Evolutionary conservation across 1,284 basidiomycete genomes (phyloP).

Genomic region (Rhodotorula sp.): DNA sequence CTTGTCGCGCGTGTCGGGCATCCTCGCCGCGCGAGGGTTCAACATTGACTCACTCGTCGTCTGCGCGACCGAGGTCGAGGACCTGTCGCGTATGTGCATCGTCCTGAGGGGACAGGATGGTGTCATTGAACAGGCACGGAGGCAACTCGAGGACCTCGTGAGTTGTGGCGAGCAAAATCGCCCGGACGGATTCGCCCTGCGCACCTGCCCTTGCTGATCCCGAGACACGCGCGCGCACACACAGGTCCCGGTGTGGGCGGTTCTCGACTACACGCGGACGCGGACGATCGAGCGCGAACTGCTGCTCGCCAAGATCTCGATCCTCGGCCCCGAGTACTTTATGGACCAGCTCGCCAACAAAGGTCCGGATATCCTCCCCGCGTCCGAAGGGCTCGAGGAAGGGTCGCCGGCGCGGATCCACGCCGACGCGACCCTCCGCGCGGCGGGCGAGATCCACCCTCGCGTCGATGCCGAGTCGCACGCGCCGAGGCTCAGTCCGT

Average conservation of each 20-base stretch:
- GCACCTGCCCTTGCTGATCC: too few species aligned
- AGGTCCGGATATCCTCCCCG: constrained; percentile 41
- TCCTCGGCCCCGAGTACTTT: constrained; percentile 95
- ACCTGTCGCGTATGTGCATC: constrained; percentile 97
- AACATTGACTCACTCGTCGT: constrained; percentile 96
- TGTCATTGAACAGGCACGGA: constrained; percentile 92
- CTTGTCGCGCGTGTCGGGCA: constrained; percentile 93
- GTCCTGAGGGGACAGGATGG: constrained; percentile 95
- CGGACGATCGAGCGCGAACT: constrained; percentile 82
- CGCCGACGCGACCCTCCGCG: constrained; percentile 32
- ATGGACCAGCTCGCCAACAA: constrained; percentile 68
- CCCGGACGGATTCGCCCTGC: too few species aligned
- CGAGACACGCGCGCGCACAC: neutral
- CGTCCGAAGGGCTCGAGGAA: constrained; percentile 43
- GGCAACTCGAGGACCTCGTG: constrained; percentile 90
- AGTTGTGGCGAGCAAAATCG: too few species aligned
- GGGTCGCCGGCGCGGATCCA: constrained; percentile 39
- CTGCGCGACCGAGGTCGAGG: constrained; percentile 94
- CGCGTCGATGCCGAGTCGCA: constrained; percentile 52
- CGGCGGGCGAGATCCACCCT: constrained; percentile 35
- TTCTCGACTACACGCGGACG: constrained; percentile 88
- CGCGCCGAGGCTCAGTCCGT: constrained; percentile 58
- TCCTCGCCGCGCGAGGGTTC: constrained; percentile 93
- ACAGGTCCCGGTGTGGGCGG: constrained; percentile 95
- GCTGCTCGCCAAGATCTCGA: constrained; percentile 86